These are phyloP conservation scores for Fusarium palustre DNA, from an alignment of 2,329 filamentous ascomycete species.

Conservation along the genomic window DNA sequence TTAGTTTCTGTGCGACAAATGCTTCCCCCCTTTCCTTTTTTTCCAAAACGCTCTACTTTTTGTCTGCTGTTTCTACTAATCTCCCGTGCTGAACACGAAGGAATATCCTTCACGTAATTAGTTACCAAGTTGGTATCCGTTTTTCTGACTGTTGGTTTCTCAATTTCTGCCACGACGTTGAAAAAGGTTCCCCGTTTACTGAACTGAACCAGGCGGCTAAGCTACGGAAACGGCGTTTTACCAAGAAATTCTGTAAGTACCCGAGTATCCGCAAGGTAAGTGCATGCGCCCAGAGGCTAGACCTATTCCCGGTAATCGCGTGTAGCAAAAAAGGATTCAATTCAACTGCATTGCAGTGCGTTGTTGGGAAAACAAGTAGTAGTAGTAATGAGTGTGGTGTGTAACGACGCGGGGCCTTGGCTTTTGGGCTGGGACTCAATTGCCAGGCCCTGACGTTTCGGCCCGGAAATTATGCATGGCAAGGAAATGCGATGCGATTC, in stretches of 20 bases:
- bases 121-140: not conserved
- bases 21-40: not conserved
- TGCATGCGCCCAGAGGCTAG: conserved; percentile 4
- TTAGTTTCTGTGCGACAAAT: not conserved
- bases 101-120: conserved; percentile 14
- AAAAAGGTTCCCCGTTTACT: too few species aligned
- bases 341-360: not conserved
- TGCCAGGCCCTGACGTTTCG: conserved; percentile 43
- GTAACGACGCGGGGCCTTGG: not conserved
- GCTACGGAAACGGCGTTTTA: conserved; percentile 2
- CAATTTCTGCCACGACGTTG: not conserved
- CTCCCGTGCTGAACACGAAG: not conserved
- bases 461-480: conserved; percentile 46
- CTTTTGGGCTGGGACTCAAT: conserved; percentile 10
- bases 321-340: not conserved
- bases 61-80: not conserved
- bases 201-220: not conserved
- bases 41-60: not conserved
- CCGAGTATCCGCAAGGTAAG: conserved; percentile 16
- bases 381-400: not conserved
- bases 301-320: conserved; percentile 14
- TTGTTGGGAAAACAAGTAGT: too few species aligned
- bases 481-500: conserved; percentile 20
- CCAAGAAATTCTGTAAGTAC: not conserved
- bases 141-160: not conserved